These are phyloP conservation scores for Microdochium paspali DNA, from an alignment of 2,329 filamentous ascomycete species.

Conservation along the genomic window DNA sequence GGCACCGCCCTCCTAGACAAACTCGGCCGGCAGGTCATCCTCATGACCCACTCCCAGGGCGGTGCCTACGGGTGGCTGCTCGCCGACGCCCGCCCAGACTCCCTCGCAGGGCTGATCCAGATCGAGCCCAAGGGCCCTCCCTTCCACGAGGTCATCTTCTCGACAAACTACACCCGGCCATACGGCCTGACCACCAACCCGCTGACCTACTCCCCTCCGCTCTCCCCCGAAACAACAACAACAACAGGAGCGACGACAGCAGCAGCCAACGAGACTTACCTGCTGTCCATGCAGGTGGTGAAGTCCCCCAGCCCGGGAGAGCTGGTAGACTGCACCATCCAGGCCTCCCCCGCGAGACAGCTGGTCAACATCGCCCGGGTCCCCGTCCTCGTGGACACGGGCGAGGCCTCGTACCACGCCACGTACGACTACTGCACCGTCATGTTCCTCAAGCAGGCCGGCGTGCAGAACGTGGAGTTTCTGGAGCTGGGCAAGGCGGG, in stretches of 20 bases:
- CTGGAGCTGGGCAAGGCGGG: conserved; percentile 2
- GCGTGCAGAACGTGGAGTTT: conserved; percentile 1
- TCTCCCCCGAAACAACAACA: no score
- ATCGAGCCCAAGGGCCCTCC: conserved; percentile 6
- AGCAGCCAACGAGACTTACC: conserved; percentile 5
- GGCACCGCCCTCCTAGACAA: conserved; percentile 2
- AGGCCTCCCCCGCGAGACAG: conserved; percentile 1
- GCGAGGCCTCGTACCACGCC: conserved; percentile 7
- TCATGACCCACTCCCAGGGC: conserved; percentile 5
- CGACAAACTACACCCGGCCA: conserved; percentile 6
- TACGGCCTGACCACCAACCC: conserved; percentile 19
- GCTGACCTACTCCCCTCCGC: conserved; percentile 15
- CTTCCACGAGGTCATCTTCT: conserved; percentile 10
- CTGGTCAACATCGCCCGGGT: conserved; percentile 4
- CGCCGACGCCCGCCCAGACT: conserved; percentile 4
- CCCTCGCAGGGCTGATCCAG: conserved; percentile 2
- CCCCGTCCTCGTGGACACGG: conserved; percentile 5
- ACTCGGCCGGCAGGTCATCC: conserved; percentile 1
- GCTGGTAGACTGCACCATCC: conserved; percentile 3
- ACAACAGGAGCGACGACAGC: no score
- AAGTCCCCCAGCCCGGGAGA: background rate
- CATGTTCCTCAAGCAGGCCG: conserved; percentile 6
- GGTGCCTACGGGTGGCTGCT: conserved; percentile 4
- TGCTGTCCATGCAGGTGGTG: conserved; percentile 5
- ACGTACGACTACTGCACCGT: conserved; percentile 6